phyloP scores from a whole-genome alignment of 164 flowering plant species.

The Cinnamomum micranthum region DNA sequence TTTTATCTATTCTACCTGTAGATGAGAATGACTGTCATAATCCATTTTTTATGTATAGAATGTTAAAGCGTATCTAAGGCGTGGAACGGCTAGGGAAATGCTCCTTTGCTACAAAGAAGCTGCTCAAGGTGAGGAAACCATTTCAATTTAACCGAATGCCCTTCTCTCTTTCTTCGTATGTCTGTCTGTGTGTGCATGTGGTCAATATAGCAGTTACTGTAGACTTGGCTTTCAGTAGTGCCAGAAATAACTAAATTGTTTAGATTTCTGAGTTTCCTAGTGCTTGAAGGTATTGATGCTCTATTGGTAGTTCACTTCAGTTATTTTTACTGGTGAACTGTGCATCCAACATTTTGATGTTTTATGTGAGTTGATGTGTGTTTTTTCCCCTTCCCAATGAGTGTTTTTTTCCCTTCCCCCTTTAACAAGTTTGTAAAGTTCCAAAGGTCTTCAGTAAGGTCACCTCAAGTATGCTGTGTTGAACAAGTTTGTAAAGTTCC shows the following conservation, averaged over 20 bases:
- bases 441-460: too few species aligned
- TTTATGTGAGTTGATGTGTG: too few species aligned
- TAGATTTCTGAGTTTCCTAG: neutral
- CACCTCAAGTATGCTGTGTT: too few species aligned
- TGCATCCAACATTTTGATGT: too few species aligned
- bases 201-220: neutral
- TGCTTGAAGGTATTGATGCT: too few species aligned
- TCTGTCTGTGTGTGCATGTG: neutral
- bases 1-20: too few species aligned
- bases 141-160: neutral
- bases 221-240: neutral
- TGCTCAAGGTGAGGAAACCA: conserved; percentile 56
- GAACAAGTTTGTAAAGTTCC: too few species aligned
- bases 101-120: conserved; percentile 75
- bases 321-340: too few species aligned
- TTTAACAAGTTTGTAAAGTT: too few species aligned
- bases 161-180: neutral
- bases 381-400: too few species aligned
- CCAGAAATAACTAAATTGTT: neutral
- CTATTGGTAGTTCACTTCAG: too few species aligned
- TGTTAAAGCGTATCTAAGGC: conserved; percentile 93
- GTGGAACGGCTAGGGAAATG: conserved; percentile 89
- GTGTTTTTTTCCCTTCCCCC: too few species aligned
- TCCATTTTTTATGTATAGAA: conserved; percentile 43
- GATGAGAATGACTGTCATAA: neutral